These are phyloP conservation scores for Ustilago trichophora DNA, from an alignment of 1,284 basidiomycete species.

Conservation along the genomic window DNA sequence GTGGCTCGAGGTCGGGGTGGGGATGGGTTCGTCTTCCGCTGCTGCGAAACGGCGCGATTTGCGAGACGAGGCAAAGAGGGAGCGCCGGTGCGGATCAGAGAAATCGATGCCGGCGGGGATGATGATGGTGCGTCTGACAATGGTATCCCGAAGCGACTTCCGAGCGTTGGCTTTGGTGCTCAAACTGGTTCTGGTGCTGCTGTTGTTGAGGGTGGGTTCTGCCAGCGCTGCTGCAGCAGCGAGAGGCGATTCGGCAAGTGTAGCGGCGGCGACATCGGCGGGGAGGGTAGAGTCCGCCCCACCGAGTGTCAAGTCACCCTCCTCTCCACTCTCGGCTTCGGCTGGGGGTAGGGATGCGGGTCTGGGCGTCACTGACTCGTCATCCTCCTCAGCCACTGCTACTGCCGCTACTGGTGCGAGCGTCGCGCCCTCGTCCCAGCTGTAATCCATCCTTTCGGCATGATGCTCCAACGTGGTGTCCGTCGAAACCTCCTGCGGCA, in stretches of 20 bases:
- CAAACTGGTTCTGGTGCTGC: too few species aligned
- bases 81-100: conserved; percentile 33
- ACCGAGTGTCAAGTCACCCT: conserved; percentile 1
- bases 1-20: background rate
- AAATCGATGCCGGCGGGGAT: conserved; percentile 41
- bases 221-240: too few species aligned
- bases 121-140: conserved; percentile 60
- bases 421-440: conserved; percentile 5
- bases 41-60: conserved; percentile 42
- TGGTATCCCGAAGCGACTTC: conserved; percentile 55
- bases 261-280: background rate
- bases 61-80: conserved; percentile 32
- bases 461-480: conserved; percentile 10
- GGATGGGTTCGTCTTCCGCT: conserved; percentile 28
- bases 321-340: background rate
- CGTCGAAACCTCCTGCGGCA: conserved; percentile 2
- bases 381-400: background rate
- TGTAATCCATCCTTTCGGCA: background rate
- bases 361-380: conserved; percentile 6
- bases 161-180: too few species aligned
- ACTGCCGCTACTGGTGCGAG: conserved; percentile 2
- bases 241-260: too few species aligned
- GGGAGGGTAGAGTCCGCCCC: background rate
- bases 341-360: conserved; percentile 1
- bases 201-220: too few species aligned